Evolutionary conservation across 495 filamentous ascomycete species (phyloP).

Genomic region (Penicillium flavigenum): DNA sequence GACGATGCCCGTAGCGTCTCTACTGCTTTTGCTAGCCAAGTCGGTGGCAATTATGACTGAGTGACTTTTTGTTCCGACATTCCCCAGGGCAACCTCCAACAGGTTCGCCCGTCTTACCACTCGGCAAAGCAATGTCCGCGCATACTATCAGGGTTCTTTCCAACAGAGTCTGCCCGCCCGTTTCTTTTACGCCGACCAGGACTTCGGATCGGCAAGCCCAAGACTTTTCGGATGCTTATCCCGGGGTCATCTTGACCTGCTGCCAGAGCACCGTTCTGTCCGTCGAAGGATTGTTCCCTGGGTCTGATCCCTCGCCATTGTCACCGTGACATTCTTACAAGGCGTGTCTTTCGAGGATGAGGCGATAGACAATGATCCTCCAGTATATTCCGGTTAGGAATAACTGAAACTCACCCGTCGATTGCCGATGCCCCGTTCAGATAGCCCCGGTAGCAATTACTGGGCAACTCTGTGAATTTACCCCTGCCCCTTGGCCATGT

Average conservation of each 20-base stretch:
- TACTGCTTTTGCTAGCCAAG: constrained; percentile 93
- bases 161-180: constrained; percentile 28
- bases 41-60: constrained; percentile 92
- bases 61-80: constrained; percentile 15
- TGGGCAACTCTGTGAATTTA: constrained; percentile 22
- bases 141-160: constrained; percentile 25
- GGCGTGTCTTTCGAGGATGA: constrained; percentile 11
- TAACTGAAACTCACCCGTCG: constrained; percentile 11
- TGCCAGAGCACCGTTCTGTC: constrained; percentile 10
- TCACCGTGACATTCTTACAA: constrained; percentile 12
- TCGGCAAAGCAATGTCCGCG: constrained; percentile 24
- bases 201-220: constrained; percentile 19
- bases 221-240: constrained; percentile 13
- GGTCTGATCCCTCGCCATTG: constrained; percentile 16
- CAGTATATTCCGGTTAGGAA: constrained; percentile 8
- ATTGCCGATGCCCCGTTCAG: constrained; percentile 15
- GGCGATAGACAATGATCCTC: constrained; percentile 11
- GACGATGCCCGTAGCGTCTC: constrained; percentile 95
- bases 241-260: constrained; percentile 12
- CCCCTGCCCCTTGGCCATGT: constrained; percentile 18
- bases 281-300: constrained; percentile 9
- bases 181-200: constrained; percentile 24
- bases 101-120: constrained; percentile 19
- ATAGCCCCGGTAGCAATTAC: constrained; percentile 14
- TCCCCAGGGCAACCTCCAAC: constrained; percentile 22